Evolutionary conservation across 108 stramenopile species (phyloP).

Genomic region (Fistulifera solaris): DNA sequence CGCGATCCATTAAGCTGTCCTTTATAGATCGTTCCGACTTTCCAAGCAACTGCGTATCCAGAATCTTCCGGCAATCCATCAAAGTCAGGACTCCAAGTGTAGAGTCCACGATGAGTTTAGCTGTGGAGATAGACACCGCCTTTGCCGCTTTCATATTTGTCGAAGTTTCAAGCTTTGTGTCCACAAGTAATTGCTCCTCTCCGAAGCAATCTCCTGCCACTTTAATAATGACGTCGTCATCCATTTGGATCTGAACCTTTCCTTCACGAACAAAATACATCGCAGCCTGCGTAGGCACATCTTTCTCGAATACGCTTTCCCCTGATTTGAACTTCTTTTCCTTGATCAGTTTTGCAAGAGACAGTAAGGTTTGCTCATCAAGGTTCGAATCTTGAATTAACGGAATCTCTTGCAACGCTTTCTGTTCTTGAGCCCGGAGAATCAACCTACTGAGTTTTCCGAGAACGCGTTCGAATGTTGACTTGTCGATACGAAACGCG

Average conservation of each 20-base stretch:
- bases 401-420: conserved; percentile 7
- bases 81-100: conserved; percentile 60
- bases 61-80: conserved; percentile 50
- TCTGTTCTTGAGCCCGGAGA: conserved; percentile 25
- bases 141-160: conserved; percentile 12
- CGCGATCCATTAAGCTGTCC: conserved; percentile 3
- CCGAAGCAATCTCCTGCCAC: conserved; percentile 3
- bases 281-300: conserved; percentile 33
- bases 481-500: conserved; percentile 24
- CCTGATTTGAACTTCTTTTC: conserved; percentile 46
- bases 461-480: conserved; percentile 55
- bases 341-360: conserved; percentile 37
- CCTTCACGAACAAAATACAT: conserved; percentile 57
- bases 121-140: conserved; percentile 39
- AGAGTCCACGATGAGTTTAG: conserved; percentile 36
- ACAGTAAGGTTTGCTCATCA: conserved; percentile 33
- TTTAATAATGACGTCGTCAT: conserved; percentile 6
- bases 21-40: not conserved
- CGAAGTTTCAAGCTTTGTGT: not conserved
- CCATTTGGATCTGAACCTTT: conserved; percentile 29
- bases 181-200: conserved; percentile 13
- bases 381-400: conserved; percentile 34
- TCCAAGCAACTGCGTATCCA: conserved; percentile 23
- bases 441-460: conserved; percentile 31
- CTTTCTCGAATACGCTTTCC: conserved; percentile 64